Base-by-base conservation (phyloP, 164 flowering plant genomes). In the Tinospora cordifolia region DNA sequence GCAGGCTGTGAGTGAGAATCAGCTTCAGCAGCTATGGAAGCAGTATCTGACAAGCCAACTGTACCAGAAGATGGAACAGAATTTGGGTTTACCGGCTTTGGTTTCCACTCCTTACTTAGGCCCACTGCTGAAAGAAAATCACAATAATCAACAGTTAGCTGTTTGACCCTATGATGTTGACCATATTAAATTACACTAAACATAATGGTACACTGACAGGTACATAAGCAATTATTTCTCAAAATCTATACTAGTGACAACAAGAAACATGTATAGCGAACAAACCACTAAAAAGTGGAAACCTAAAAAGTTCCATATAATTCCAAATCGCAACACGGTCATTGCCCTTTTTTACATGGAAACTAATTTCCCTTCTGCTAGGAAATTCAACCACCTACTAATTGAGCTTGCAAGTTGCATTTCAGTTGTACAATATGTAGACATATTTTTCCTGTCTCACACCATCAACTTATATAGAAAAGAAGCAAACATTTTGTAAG, bases 51-150 rank as follows among this genome's bases (percentile, higher is more conserved):
- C 69, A 80, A 67, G 70, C 69, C 79, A 67, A 69, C 70, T 65
- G 81, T 54, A 72, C 74, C 84, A 63, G 85, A 71, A n/a, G 75
- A 76, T 76, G 75, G 87, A 69, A 72, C 69, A 78, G 67, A 49
- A 81, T 65, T 84, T 26, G 77, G 36, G 66, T 63, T 84, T 57
- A 74, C 72, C n/a, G 84, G 72, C 76, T 92, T 90, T 65, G 94
- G 93, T 72, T 90, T 90, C 98, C 96, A 90, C 81, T 92, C 96
- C 83, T 84, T 92, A 65, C 75, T 76, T 38, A 88, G 83, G 54
- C 88, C 92, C 41, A 74, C 88, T 72, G 79, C 72, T 67, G 49
- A 74, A 54, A 40, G n/a, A 71, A 21, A 74, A 15, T 14, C 24
- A 22, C 10, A 66, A 30, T 47, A 26, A 39, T n/a, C 41, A 57